These are phyloP conservation scores for Vachellia pachyceras DNA, from an alignment of 306 rosid genomes.

Conservation along the genomic window DNA sequence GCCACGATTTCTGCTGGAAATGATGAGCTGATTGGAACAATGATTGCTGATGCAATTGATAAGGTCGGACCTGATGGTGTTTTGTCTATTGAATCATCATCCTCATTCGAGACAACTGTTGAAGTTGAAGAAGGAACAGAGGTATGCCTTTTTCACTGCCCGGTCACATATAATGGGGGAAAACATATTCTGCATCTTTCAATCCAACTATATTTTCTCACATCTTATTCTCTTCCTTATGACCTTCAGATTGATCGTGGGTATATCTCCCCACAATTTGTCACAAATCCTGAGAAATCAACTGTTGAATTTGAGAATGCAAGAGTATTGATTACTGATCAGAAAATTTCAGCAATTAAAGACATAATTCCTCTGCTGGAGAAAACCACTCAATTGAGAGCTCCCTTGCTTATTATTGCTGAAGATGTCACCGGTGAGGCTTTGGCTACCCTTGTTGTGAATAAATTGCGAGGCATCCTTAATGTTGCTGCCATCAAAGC, in stretches of 20 bases:
- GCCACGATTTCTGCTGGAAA: constrained; percentile 97
- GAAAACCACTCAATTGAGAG: constrained; percentile 96
- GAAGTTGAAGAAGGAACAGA: constrained; percentile 99
- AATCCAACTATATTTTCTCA: background rate
- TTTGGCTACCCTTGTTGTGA: constrained; percentile 97
- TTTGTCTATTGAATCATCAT: constrained; percentile 92
- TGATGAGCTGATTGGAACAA: constrained; percentile 85
- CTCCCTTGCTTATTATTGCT: constrained; percentile 86
- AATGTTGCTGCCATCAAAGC: constrained; percentile 99
- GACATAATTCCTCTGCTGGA: constrained; percentile 93
- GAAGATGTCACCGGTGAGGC: constrained; percentile 99
- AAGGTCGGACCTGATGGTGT: constrained; percentile 99
- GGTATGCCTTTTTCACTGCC: constrained; percentile 49
- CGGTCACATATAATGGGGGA: background rate
- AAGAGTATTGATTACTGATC: constrained; percentile 86
- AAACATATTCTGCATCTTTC: background rate
- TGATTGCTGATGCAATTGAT: constrained; percentile 94
- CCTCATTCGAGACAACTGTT: constrained; percentile 92
- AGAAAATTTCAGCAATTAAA: constrained; percentile 92
- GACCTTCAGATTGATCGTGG: constrained; percentile 90
- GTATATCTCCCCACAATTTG: constrained; percentile 92
- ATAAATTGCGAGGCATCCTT: constrained; percentile 90
- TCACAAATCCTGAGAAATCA: constrained; percentile 87
- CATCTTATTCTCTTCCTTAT: background rate
- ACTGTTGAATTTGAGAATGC: constrained; percentile 95